Percentiles rank a stretch among this genome's conserved stretches.
Conservation (phyloP, 2,329 filamentous ascomycete genomes). For the Verticillium klebahnii region DNA sequence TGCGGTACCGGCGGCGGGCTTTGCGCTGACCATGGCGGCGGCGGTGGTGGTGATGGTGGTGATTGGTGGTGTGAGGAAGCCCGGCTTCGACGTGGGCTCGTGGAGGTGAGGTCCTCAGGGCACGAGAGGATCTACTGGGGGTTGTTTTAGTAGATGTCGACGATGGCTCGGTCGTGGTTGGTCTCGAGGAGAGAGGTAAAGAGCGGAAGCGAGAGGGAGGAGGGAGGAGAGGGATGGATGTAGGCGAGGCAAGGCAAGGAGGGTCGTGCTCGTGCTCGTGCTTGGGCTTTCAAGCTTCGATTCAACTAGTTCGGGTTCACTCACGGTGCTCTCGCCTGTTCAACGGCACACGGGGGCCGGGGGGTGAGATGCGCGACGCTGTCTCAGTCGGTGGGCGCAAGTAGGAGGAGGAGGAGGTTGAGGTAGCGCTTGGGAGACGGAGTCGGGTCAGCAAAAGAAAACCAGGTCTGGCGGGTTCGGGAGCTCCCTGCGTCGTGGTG, state of each 20-base stretch:
- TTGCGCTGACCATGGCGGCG: constrained; percentile 21
- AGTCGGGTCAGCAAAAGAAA: background rate
- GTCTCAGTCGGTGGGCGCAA: background rate
- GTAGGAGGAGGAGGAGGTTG: background rate
- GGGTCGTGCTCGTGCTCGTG: background rate
- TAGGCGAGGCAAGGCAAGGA: background rate
- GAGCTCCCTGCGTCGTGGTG: background rate
- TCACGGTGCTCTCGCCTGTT: background rate
- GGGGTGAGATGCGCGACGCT: background rate
- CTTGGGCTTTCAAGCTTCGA: background rate
- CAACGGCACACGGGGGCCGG: background rate
- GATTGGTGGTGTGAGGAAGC: background rate
- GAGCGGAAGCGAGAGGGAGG: background rate
- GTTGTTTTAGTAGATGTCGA: background rate
- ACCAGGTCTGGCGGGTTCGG: background rate
- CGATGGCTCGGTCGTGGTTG: background rate
- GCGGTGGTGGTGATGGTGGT: background rate
- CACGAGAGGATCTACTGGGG: background rate
- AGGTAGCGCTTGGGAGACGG: background rate
- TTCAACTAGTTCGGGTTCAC: background rate
- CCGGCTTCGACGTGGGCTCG: background rate
- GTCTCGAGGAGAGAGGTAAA: background rate
- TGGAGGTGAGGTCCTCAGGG: background rate
- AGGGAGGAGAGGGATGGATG: background rate
- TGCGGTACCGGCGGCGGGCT: constrained; percentile 33